Evolutionary conservation across 768 basidiomycete species (phyloP), one percentile per base, ranked within the genome.

Genomic region (Thelephora ganbajun): DNA sequence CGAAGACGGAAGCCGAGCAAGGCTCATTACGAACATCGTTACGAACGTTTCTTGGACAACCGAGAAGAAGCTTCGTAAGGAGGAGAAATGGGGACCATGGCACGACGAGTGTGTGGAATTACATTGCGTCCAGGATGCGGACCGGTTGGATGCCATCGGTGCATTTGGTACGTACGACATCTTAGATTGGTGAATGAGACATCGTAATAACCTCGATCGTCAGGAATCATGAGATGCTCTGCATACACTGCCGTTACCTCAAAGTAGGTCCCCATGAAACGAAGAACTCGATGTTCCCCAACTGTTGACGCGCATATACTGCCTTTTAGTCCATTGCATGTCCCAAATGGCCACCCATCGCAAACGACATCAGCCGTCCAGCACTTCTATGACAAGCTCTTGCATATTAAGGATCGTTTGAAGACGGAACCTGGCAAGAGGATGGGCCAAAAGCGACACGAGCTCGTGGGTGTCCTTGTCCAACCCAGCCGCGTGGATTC

Each of bases 11-110:
- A 22, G 14, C 6, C 72, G 81, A 22, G 82, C 77, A 22, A 65
- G 62, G 37, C 54, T 66, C 18, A 69, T 87, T 43, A 65, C 74
- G 20, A 66, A 63, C 53, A 76, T 93, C 50, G 68, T 92, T 23
- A 80, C 87, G 30, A 82, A 80, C 51, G 80, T 91, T 3, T 89
- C 84, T 0, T 93, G 87, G 85, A 80, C 74, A 37, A 90, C 81
- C 2, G 91, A 93, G 62, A 82, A 79, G 59, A 76, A 70, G 51
- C 66, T 85, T 6, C 68, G 74, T 13, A 69, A 72, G 45, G 59
- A 63, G 2, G 79, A 76, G 0, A 50, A 64, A 46, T 76, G 83
- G 68, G 73, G 69, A 2, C 64, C 68, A 18, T 88, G 85, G 86
- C 82, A 89, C 53, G 63, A 73, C 5, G 63, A 68, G 30, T 90